phyloP scores from a whole-genome alignment of 2,329 filamentous ascomycete genomes.

The Colletotrichum australisinense region DNA sequence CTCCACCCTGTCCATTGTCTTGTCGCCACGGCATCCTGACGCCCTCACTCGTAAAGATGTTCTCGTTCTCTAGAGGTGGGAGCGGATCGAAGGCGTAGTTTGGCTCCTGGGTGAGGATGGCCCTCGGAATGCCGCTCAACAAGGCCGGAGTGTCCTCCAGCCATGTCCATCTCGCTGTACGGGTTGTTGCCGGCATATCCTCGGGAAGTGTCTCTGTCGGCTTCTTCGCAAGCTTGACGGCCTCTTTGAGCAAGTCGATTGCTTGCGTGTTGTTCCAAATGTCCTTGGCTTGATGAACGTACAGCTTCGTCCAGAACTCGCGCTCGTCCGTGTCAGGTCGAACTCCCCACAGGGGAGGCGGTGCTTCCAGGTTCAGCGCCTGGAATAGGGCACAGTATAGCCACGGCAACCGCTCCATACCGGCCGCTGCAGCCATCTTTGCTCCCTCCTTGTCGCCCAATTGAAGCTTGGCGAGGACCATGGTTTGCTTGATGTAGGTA shows the following conservation, averaged over 20 bases:
- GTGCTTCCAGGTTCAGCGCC: conserved; percentile 81
- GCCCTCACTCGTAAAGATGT: conserved; percentile 59
- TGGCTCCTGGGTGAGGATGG: conserved; percentile 71
- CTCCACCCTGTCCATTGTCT: conserved; percentile 33
- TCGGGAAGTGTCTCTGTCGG: conserved; percentile 51
- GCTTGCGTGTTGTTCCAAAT: conserved; percentile 86
- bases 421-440: conserved; percentile 70
- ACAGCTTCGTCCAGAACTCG: conserved; percentile 79
- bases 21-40: conserved; percentile 56
- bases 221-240: conserved; percentile 67
- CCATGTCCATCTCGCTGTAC: conserved; percentile 80
- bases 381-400: conserved; percentile 84
- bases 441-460: conserved; percentile 71
- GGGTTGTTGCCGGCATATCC: conserved; percentile 55
- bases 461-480: conserved; percentile 81
- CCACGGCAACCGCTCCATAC: conserved; percentile 85
- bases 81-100: conserved; percentile 86
- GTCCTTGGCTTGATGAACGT: conserved; percentile 81
- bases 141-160: conserved; percentile 80
- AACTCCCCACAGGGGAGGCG: conserved; percentile 85
- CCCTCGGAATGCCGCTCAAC: conserved; percentile 75
- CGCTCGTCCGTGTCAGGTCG: conserved; percentile 71
- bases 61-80: conserved; percentile 71
- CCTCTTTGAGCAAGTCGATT: conserved; percentile 75
- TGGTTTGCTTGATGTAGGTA: conserved; percentile 80